These are phyloP conservation scores for Salix purpurea DNA, from an alignment of 345 rosid species.

Conservation along the genomic window DNA sequence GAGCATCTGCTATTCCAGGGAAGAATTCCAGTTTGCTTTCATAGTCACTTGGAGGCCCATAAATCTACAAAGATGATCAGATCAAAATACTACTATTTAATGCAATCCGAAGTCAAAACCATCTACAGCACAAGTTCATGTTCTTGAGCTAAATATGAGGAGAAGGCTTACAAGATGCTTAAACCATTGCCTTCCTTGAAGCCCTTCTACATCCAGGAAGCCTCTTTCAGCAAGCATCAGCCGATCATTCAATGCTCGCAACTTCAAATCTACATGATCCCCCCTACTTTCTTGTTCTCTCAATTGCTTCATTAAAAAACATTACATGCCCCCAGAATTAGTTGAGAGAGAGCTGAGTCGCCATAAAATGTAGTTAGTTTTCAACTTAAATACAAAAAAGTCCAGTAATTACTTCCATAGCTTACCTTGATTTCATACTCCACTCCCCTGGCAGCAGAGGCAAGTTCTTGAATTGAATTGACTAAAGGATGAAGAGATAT, in stretches of 20 bases:
- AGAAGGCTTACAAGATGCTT: conserved; percentile 76
- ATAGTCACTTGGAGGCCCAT: conserved; percentile 55
- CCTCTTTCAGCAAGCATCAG: conserved; percentile 93
- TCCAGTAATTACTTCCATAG: background rate
- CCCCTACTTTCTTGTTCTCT: conserved; percentile 28
- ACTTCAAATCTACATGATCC: conserved; percentile 27
- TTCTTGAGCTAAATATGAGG: background rate
- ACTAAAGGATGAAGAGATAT: conserved; percentile 51
- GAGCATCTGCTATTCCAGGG: conserved; percentile 79
- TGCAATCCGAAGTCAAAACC: background rate
- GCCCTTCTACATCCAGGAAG: conserved; percentile 73
- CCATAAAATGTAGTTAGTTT: background rate
- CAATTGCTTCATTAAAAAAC: conserved; percentile 41
- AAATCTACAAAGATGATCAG: conserved; percentile 44
- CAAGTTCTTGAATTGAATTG: conserved; percentile 54
- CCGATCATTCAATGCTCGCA: conserved; percentile 69
- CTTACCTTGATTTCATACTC: conserved; percentile 61
- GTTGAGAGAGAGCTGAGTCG: background rate
- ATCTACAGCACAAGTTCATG: background rate
- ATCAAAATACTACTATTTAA: background rate
- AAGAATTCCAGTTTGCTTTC: conserved; percentile 62
- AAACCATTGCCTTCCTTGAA: conserved; percentile 77
- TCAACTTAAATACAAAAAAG: background rate
- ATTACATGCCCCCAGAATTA: background rate
- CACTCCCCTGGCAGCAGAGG: conserved; percentile 49